Percentiles rank a stretch among this genome's conserved stretches.
These are phyloP conservation scores for Papiliotrema flavescens DNA, from an alignment of 1,284 basidiomycete species.

Conservation along the genomic window DNA sequence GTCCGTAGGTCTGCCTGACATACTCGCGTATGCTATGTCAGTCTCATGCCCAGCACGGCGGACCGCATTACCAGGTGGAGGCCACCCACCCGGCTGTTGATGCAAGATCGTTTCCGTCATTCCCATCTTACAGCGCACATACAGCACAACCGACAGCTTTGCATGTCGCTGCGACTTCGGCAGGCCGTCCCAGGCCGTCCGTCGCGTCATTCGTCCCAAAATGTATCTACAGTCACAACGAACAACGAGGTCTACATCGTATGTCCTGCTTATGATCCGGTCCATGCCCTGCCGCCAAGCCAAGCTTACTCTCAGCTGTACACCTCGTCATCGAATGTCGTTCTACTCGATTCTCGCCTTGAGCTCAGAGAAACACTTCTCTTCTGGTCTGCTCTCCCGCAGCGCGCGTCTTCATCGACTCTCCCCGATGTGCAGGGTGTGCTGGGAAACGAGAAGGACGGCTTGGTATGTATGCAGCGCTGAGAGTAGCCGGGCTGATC, in stretches of 20 bases:
- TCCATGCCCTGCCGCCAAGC: neutral
- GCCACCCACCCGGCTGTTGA: too few species aligned
- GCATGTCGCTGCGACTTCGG: slow-evolving; percentile 41
- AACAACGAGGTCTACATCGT: slow-evolving; percentile 18
- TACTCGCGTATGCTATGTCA: too few species aligned
- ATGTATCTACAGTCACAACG: slow-evolving; percentile 1
- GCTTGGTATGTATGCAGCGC: slow-evolving; percentile 20
- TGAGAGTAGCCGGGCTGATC: slow-evolving; percentile 2
- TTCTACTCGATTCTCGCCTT: slow-evolving; percentile 28
- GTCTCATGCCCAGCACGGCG: too few species aligned
- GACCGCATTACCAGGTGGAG: too few species aligned
- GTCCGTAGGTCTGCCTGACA: too few species aligned
- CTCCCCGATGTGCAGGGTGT: slow-evolving; percentile 30
- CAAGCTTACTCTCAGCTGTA: slow-evolving; percentile 29
- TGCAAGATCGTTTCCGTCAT: too few species aligned
- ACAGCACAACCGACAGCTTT: too few species aligned
- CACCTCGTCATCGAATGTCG: slow-evolving; percentile 34
- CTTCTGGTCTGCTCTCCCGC: slow-evolving; percentile 42
- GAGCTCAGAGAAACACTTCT: slow-evolving; percentile 34
- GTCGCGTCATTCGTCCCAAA: slow-evolving; percentile 8
- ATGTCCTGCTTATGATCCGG: slow-evolving; percentile 3
- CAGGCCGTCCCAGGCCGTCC: slow-evolving; percentile 42
- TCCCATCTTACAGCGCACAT: too few species aligned
- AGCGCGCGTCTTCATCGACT: slow-evolving; percentile 28
- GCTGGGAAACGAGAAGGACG: slow-evolving; percentile 11